Conservation (phyloP, 805 yeast genomes). For the Millerago galiae region DNA sequence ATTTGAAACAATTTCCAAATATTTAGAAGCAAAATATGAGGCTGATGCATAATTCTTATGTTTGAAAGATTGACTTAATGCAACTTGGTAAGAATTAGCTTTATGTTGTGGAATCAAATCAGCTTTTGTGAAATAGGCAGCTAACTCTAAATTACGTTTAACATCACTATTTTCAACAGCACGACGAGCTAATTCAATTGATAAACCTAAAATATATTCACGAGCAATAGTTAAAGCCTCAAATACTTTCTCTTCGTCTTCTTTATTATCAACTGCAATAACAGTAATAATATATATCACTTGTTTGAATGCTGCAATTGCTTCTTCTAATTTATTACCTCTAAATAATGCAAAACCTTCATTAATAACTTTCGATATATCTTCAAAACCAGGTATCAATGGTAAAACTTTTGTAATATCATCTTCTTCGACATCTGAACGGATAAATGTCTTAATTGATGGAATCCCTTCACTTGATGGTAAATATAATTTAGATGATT, state of each 20-base stretch:
- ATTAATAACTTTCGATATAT: conserved; percentile 49
- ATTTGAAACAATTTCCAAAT: conserved; percentile 57
- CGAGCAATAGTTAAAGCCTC: conserved; percentile 70
- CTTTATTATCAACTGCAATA: conserved; percentile 62
- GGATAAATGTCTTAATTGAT: conserved; percentile 59
- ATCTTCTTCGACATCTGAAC: conserved; percentile 55
- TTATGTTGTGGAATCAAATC: conserved; percentile 78
- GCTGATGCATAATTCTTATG: conserved; percentile 85
- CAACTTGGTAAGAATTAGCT: conserved; percentile 85
- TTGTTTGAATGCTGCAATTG: conserved; percentile 72
- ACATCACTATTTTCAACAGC: conserved; percentile 61
- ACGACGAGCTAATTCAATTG: conserved; percentile 88
- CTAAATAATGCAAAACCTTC: conserved; percentile 81
- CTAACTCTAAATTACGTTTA: conserved; percentile 87
- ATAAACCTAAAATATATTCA: conserved; percentile 87
- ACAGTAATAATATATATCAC: conserved; percentile 73
- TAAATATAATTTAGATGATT: conserved; percentile 68
- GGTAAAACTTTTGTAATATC: conserved; percentile 50
- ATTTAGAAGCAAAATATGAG: conserved; percentile 81
- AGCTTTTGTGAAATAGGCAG: conserved; percentile 90
- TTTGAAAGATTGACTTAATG: conserved; percentile 88
- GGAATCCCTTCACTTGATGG: conserved; percentile 68
- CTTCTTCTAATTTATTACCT: conserved; percentile 74
- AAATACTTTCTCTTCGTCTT: conserved; percentile 69
- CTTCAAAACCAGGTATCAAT: conserved; percentile 64